phyloP scores from a whole-genome alignment of 139 green algal species.

The Chlorella sp. region DNA sequence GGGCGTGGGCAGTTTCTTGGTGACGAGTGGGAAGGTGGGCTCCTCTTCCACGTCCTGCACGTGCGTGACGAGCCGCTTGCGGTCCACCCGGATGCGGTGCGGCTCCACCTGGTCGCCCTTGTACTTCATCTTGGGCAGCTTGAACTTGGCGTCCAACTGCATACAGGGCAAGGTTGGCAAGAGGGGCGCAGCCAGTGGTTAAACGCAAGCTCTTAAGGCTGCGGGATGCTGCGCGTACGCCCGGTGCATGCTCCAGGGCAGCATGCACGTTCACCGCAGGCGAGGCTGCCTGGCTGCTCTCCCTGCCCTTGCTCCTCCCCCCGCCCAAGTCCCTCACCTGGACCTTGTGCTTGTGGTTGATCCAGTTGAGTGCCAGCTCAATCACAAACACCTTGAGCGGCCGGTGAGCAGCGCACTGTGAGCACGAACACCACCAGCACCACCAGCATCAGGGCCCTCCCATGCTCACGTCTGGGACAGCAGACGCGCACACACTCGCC shows the following conservation, averaged over 20 bases:
- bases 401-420: slow-evolving; percentile 14
- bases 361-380: slow-evolving; percentile 42
- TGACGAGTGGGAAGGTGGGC: slow-evolving; percentile 32
- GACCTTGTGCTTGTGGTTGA: slow-evolving; percentile 48
- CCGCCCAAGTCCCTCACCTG: too few relatives aligned
- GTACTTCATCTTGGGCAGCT: slow-evolving; percentile 77
- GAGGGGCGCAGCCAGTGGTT: too few relatives aligned
- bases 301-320: too few relatives aligned
- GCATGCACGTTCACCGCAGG: too few relatives aligned
- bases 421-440: background rate
- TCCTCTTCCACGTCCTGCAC: slow-evolving; percentile 36
- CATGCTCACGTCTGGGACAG: background rate
- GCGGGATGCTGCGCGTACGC: too few relatives aligned
- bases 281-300: too few relatives aligned
- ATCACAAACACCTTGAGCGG: slow-evolving; percentile 65
- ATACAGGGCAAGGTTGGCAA: background rate
- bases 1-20: background rate
- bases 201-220: too few relatives aligned
- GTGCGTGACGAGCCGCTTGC: slow-evolving; percentile 39
- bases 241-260: too few relatives aligned
- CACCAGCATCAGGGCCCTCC: too few relatives aligned
- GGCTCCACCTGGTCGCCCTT: slow-evolving; percentile 50
- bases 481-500: background rate
- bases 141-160: slow-evolving; percentile 60
- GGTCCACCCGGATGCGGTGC: slow-evolving; percentile 33